Percentiles rank a stretch among this genome's conserved stretches.
These are phyloP conservation scores for Cardamine resedifolia DNA, from an alignment of 345 rosid genomes.

Conservation along the genomic window DNA sequence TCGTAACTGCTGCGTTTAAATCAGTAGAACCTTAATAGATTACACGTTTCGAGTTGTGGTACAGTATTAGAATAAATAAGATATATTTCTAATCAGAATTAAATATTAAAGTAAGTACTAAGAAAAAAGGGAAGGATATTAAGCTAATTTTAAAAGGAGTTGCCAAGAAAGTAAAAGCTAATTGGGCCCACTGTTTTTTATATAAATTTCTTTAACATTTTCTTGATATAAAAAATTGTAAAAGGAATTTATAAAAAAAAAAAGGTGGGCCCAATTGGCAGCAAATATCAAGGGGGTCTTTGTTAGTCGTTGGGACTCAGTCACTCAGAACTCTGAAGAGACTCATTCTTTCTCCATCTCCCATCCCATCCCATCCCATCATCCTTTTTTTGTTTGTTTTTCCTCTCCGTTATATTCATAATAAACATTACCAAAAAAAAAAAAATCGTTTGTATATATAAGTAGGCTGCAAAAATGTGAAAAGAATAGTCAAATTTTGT, in stretches of 20 bases:
- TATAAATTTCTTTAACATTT: too few relatives aligned
- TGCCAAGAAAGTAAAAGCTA: not conserved
- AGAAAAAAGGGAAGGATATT: not conserved
- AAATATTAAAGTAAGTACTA: constrained; percentile 14
- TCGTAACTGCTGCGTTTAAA: too few relatives aligned
- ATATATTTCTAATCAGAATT: constrained; percentile 10
- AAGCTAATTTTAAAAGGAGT: constrained; percentile 17
- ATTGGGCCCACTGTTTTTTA: too few relatives aligned
- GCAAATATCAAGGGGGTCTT: constrained; percentile 64
- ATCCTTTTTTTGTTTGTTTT: constrained; percentile 39
- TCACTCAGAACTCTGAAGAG: constrained; percentile 43
- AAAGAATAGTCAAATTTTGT: not conserved
- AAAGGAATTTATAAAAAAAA: not conserved
- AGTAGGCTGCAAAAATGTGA: not conserved
- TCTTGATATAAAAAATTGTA: too few relatives aligned
- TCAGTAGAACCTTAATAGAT: too few relatives aligned
- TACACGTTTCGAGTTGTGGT: constrained; percentile 39
- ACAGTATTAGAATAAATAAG: not conserved
- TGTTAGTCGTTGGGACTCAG: constrained; percentile 63
- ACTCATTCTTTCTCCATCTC: constrained; percentile 45
- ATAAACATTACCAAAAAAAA: not conserved
- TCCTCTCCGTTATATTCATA: not conserved
- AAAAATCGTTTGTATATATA: not conserved
- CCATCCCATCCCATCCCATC: constrained; percentile 62
- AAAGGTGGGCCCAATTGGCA: constrained; percentile 42